Evolutionary conservation across 768 basidiomycete genomes (phyloP).

Genomic region (Gelatoporia subvermispora): DNA sequence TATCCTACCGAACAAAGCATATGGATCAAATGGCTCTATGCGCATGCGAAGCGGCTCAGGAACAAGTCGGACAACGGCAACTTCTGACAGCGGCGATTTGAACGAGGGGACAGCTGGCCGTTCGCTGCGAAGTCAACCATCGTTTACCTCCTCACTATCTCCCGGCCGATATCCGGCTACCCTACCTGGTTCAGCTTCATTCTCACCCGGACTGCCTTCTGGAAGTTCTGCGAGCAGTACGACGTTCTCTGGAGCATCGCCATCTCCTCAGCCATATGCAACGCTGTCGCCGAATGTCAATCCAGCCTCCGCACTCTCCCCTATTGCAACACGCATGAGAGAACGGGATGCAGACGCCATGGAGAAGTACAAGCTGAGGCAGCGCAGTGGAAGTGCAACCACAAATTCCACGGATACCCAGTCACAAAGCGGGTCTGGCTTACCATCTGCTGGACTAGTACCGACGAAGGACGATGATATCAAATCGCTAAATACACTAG

Average conservation of each 20-base stretch:
- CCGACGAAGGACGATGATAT: slow-evolving; percentile 41
- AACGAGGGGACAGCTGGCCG: slow-evolving; percentile 40
- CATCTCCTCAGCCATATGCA: slow-evolving; percentile 33
- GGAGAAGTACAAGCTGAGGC: slow-evolving; percentile 79
- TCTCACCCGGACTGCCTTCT: slow-evolving; percentile 56
- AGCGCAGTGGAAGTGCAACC: slow-evolving; percentile 76
- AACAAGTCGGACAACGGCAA: slow-evolving; percentile 70
- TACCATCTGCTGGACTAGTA: slow-evolving; percentile 47
- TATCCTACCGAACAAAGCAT: slow-evolving; percentile 35
- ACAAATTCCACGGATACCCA: slow-evolving; percentile 69
- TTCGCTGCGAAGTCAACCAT: slow-evolving; percentile 41
- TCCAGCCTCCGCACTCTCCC: slow-evolving; percentile 56
- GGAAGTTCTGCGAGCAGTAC: slow-evolving; percentile 33
- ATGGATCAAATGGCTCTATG: slow-evolving; percentile 28
- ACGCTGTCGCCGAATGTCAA: slow-evolving; percentile 23
- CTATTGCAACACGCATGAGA: slow-evolving; percentile 74
- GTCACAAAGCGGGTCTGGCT: slow-evolving; percentile 52
- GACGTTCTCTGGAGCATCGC: slow-evolving; percentile 35
- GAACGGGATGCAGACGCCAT: slow-evolving; percentile 84
- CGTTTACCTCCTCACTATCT: slow-evolving; percentile 29
- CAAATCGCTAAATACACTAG: slow-evolving; percentile 35
- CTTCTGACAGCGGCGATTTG: slow-evolving; percentile 69
- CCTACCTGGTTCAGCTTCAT: slow-evolving; percentile 47
- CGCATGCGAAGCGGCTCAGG: slow-evolving; percentile 80
- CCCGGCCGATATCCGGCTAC: slow-evolving; percentile 23